phyloP scores from a whole-genome alignment of 306 rosid species.

The Ziziphus jujuba region DNA sequence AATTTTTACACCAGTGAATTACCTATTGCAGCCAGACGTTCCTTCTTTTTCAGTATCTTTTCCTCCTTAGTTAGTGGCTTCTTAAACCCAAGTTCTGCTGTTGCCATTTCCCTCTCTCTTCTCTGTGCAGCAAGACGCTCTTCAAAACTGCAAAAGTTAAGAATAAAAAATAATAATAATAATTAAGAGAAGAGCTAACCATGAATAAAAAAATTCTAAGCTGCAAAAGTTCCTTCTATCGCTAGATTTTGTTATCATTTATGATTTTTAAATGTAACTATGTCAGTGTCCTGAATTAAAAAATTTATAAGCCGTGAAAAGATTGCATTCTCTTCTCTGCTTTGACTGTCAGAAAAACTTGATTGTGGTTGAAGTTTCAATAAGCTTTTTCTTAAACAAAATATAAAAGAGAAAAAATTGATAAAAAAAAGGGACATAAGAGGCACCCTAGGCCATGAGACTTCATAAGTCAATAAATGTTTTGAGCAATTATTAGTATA shows the following conservation, averaged over 20 bases:
- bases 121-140: conserved; percentile 96
- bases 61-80: conserved; percentile 90
- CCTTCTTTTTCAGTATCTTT: conserved; percentile 78
- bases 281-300: not conserved
- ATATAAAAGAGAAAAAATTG: conserved; percentile 2
- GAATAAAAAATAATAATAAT: not conserved
- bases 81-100: conserved; percentile 81
- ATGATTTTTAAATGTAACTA: not conserved
- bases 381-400: not conserved
- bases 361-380: not conserved
- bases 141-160: conserved; percentile 69
- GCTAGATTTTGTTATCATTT: not conserved
- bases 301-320: not conserved
- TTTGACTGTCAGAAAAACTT: not conserved
- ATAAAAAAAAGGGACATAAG: conserved; percentile 2
- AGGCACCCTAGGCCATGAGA: conserved; percentile 10
- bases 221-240: no score
- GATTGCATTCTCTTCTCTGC: not conserved
- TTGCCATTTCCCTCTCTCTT: conserved; percentile 74
- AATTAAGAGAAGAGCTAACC: no score
- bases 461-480: conserved; percentile 1
- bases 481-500: not conserved
- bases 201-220: no score
- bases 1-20: conserved; percentile 30
- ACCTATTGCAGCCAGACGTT: conserved; percentile 99